A percentile compares a stretch with the other conserved stretches of the same genome.
Evolutionary conservation across 106 monocot species (phyloP).

Genomic region (Amphibolis antarctica): DNA sequence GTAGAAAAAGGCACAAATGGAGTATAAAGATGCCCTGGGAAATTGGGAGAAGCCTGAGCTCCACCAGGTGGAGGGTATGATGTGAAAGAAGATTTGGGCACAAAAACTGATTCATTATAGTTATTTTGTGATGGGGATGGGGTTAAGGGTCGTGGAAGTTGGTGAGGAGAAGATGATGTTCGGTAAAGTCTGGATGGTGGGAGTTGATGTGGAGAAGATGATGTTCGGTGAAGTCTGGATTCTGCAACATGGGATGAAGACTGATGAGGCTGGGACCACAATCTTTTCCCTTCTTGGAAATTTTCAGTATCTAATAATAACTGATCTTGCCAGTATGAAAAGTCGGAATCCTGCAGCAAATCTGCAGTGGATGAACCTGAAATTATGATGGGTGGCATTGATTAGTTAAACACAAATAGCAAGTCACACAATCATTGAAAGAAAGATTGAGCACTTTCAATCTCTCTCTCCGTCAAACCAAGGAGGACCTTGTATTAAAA

Average conservation of each 20-base stretch:
- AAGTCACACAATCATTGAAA: not conserved
- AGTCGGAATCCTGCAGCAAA: conserved; percentile 22
- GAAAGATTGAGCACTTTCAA: not conserved
- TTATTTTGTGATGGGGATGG: not conserved
- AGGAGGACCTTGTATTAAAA: too few species aligned
- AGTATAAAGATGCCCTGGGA: conserved; percentile 28
- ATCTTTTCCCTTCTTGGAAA: conserved; percentile 29
- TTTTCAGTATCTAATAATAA: conserved; percentile 27
- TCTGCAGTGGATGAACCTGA: conserved; percentile 47
- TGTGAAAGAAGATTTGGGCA: conserved; percentile 36
- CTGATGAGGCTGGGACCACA: conserved; percentile 29
- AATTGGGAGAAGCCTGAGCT: conserved; percentile 23
- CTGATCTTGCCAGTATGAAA: conserved; percentile 25
- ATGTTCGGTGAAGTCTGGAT: conserved; percentile 17
- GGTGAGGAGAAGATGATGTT: not conserved
- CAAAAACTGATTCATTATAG: conserved; percentile 11
- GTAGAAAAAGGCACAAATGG: conserved; percentile 19
- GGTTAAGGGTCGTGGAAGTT: not conserved
- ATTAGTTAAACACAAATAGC: not conserved
- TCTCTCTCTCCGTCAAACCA: too few species aligned
- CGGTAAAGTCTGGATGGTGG: conserved; percentile 12
- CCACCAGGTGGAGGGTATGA: conserved; percentile 48
- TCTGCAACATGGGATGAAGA: conserved; percentile 14
- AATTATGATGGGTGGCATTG: not conserved
- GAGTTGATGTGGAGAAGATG: not conserved